phyloP scores from a whole-genome alignment of 352 stramenopile species.

The Saprolegnia parasitica region DNA sequence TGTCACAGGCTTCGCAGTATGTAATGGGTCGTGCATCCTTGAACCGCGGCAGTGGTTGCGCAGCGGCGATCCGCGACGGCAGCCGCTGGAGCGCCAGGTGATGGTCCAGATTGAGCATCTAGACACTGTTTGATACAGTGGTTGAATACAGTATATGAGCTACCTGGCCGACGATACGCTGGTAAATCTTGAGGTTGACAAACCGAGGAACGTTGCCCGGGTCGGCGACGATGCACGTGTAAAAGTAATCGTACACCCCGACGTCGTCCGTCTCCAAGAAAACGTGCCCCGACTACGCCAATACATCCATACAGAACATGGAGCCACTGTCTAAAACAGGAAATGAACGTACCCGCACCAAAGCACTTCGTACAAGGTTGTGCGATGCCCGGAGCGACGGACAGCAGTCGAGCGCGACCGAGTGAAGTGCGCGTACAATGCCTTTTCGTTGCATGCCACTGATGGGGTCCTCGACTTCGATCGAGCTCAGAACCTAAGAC shows the following conservation, averaged over 20 bases:
- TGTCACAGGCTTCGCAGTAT: slow-evolving; percentile 12
- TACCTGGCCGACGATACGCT: slow-evolving; percentile 15
- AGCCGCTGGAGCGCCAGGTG: background rate
- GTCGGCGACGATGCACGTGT: background rate
- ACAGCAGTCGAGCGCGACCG: slow-evolving; percentile 68
- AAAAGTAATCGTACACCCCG: slow-evolving; percentile 6
- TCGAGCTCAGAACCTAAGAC: slow-evolving; percentile 62
- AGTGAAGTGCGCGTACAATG: slow-evolving; percentile 72
- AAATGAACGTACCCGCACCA: slow-evolving; percentile 6
- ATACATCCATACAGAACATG: background rate
- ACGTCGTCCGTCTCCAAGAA: slow-evolving; percentile 14
- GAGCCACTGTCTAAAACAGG: background rate
- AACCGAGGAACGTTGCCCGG: background rate
- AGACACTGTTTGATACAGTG: background rate
- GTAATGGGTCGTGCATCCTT: background rate
- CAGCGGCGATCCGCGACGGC: background rate
- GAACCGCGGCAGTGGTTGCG: background rate
- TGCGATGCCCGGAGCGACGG: slow-evolving; percentile 50
- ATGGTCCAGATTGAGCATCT: slow-evolving; percentile 14
- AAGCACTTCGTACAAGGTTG: slow-evolving; percentile 45
- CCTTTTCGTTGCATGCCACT: slow-evolving; percentile 57
- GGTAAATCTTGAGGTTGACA: slow-evolving; percentile 8
- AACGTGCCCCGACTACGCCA: slow-evolving; percentile 21
- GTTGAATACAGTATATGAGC: background rate
- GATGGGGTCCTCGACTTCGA: slow-evolving; percentile 41